Base-by-base conservation (phyloP, 768 basidiomycete species). In the Lepiota venenata region DNA sequence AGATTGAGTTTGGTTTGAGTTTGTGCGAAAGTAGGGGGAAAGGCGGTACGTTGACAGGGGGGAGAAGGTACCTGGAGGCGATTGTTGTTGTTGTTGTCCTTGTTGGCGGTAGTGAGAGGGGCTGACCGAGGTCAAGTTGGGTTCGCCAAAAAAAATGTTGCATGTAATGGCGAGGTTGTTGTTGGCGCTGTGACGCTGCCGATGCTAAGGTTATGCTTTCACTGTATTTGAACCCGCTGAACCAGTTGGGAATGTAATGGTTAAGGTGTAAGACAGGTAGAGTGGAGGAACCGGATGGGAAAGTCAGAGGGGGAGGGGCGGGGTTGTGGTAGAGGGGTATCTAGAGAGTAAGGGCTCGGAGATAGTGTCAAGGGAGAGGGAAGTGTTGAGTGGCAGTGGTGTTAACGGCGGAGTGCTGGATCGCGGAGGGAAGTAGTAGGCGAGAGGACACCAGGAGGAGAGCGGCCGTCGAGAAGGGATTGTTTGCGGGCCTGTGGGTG, bases 401-500 rank as follows among this genome's bases (percentile, higher is more conserved):
- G n/a, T n/a, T n/a, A n/a, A n/a, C 70, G 57, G 60, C 68, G 37
- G 73, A 66, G 72, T 61, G 61, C 70, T 70, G 21, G 73, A 64
- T 50, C 63, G 59, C 40, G 59, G 63, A 32, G 63, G 66, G 72
- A 64, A 18, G 68, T 50, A 14, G 74, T 64, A 29, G 64, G 65
- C 18, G 61, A 65, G 11, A 71, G 48, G 21, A 70, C 57, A 38
- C 73, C 66, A n/a, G 70, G 63, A 27, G 69, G 65, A 8, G 70
- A 59, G 47, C 71, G 70, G n/a, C 79, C 81, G 59, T 87, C 84
- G 10, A 83, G 54, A 3, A 88, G 68, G 15, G 88, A 91, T 16
- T 82, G 74, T 64, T 91, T 91, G 35, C 89, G 81, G 0, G 87
- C 89, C 57, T 91, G 89, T 0, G 89, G 89, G 61, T 91, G 89